Evolutionary conservation across 2,329 filamentous ascomycete species (phyloP).

Genomic region (Ophiocordyceps camponoti-rufipedis): DNA sequence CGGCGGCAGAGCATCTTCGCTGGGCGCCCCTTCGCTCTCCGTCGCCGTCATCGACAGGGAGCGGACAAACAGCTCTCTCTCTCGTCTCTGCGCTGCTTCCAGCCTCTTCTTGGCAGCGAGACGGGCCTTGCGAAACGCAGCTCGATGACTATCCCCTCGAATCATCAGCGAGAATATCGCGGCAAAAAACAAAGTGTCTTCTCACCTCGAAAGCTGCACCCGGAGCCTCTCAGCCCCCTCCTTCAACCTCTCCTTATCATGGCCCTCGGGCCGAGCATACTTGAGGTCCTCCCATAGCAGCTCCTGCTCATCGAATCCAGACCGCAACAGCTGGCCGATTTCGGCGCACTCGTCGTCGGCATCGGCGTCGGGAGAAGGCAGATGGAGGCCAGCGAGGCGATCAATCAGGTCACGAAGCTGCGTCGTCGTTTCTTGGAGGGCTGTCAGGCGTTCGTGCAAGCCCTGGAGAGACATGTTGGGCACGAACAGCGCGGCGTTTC

Average conservation of each 20-base stretch:
- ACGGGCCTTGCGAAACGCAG: conserved; percentile 66
- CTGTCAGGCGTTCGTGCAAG: conserved; percentile 40
- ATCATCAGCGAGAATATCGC: neutral
- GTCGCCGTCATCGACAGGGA: conserved; percentile 29
- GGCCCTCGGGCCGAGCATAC: conserved; percentile 37
- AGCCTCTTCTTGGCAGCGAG: conserved; percentile 60
- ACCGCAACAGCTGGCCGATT: conserved; percentile 60
- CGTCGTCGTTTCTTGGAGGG: conserved; percentile 40
- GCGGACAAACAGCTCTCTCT: conserved; percentile 58
- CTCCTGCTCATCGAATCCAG: conserved; percentile 71
- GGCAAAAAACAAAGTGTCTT: neutral
- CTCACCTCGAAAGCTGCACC: conserved; percentile 53
- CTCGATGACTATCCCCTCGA: conserved; percentile 25
- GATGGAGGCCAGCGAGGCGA: conserved; percentile 37
- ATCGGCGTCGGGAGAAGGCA: conserved; percentile 37
- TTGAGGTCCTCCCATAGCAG: conserved; percentile 60
- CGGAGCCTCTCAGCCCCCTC: conserved; percentile 48
- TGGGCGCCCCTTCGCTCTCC: conserved; percentile 5
- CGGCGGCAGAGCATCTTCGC: conserved; percentile 1
- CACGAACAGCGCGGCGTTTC: neutral
- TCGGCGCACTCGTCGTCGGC: conserved; percentile 40
- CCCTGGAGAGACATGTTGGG: conserved; percentile 35
- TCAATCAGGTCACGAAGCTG: conserved; percentile 42
- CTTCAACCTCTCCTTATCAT: conserved; percentile 45
- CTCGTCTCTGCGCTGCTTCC: conserved; percentile 53